Evolutionary conservation across 2,329 filamentous ascomycete genomes (phyloP).

Genomic region (Phialophora expanda): DNA sequence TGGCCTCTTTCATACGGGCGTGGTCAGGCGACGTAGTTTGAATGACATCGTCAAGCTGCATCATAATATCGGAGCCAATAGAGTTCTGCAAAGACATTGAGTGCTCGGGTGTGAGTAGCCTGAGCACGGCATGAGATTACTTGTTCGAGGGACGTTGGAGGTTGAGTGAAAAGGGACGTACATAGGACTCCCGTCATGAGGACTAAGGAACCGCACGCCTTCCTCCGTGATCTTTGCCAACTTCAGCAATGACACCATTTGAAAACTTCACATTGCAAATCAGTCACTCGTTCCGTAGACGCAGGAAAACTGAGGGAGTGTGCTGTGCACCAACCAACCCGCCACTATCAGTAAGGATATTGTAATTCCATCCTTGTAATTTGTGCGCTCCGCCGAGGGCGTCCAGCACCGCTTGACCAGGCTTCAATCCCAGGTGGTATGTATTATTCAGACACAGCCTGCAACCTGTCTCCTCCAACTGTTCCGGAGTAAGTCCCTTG

Average conservation of each 20-base stretch:
- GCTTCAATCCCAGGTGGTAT: conserved; percentile 93
- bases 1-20: conserved; percentile 87
- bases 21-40: conserved; percentile 92
- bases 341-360: conserved; percentile 78
- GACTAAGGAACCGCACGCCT: conserved; percentile 93
- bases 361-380: conserved; percentile 92
- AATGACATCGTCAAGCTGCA: conserved; percentile 98
- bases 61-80: conserved; percentile 98
- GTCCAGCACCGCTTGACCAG: conserved; percentile 86
- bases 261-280: conserved; percentile 68
- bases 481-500: conserved; percentile 90
- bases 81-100: conserved; percentile 95
- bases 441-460: conserved; percentile 96
- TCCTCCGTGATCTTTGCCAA: conserved; percentile 94
- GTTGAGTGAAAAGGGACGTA: conserved; percentile 42
- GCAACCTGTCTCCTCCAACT: conserved; percentile 87
- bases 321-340: conserved; percentile 47
- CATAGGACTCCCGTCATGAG: conserved; percentile 95
- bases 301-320: conserved; percentile 21
- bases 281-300: conserved; percentile 34
- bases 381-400: conserved; percentile 90
- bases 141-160: not conserved
- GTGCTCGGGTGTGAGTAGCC: conserved; percentile 92
- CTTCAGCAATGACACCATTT: conserved; percentile 96
- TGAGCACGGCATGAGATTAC: conserved; percentile 38